These are phyloP conservation scores for Arthrinium phaeospermum DNA, from an alignment of 2,329 filamentous ascomycete genomes.

Conservation along the genomic window DNA sequence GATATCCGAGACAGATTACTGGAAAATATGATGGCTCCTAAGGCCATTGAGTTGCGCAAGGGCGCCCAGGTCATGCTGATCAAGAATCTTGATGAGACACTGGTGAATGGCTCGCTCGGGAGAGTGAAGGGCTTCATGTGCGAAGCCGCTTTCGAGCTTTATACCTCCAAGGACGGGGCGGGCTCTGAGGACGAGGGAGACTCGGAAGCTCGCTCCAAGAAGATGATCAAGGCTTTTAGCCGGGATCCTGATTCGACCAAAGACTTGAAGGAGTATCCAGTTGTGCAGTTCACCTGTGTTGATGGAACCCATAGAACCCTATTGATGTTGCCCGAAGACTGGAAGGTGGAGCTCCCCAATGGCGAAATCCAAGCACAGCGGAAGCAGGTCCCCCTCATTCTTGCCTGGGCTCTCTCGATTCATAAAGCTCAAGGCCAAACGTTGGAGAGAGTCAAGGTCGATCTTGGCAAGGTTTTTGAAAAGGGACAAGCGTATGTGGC, in stretches of 20 bases:
- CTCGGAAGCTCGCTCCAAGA: conserved; percentile 49
- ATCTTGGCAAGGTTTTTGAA: conserved; percentile 90
- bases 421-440: conserved; percentile 98
- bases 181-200: conserved; percentile 50
- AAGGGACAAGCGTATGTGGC: conserved; percentile 98
- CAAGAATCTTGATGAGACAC: conserved; percentile 93
- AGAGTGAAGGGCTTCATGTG: conserved; percentile 81
- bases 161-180: conserved; percentile 33
- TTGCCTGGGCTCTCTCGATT: conserved; percentile 96
- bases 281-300: conserved; percentile 82
- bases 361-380: conserved; percentile 92
- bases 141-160: conserved; percentile 46
- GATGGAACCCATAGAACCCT: conserved; percentile 79
- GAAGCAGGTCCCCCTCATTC: conserved; percentile 81
- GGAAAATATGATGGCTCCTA: conserved; percentile 91
- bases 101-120: conserved; percentile 94
- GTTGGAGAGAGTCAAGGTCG: conserved; percentile 90
- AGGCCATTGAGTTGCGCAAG: conserved; percentile 79
- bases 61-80: conserved; percentile 99
- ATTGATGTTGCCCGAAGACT: conserved; percentile 84
- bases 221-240: conserved; percentile 61
- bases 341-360: conserved; percentile 97
- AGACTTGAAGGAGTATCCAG: conserved; percentile 70
- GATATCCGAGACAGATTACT: conserved; percentile 77
- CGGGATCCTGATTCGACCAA: conserved; percentile 49